Percentiles rank a stretch among this genome's conserved stretches.
These are phyloP conservation scores for Microbotryum intermedium DNA, from an alignment of 1,284 basidiomycete species.

Conservation along the genomic window DNA sequence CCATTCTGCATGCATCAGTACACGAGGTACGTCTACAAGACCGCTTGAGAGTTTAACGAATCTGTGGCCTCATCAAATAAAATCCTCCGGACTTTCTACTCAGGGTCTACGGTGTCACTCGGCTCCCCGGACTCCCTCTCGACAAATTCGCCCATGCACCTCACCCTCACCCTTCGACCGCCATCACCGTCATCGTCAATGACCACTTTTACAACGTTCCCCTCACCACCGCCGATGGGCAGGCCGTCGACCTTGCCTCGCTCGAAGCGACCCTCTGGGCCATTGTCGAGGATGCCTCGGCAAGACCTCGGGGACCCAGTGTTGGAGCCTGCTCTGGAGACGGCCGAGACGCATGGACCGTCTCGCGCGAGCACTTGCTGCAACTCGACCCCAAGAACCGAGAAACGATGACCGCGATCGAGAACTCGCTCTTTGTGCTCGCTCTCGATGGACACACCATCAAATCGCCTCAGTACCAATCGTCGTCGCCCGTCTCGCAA, in stretches of 20 bases:
- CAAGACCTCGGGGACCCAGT: constrained; percentile 45
- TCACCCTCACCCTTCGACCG: constrained; percentile 48
- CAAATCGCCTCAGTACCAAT: constrained; percentile 45
- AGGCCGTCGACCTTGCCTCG: constrained; percentile 43
- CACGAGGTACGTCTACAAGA: constrained; percentile 38
- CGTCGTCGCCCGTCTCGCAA: constrained; percentile 43
- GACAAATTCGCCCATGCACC: constrained; percentile 32
- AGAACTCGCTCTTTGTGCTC: constrained; percentile 68
- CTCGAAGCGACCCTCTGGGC: constrained; percentile 60
- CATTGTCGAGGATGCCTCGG: constrained; percentile 60
- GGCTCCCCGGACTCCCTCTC: constrained; percentile 52
- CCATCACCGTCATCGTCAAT: constrained; percentile 63
- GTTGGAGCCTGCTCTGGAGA: constrained; percentile 72
- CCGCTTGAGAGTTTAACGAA: constrained; percentile 38
- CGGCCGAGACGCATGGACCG: constrained; percentile 72
- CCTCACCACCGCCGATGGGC: constrained; percentile 43
- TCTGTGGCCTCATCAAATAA: neutral
- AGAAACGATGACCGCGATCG: constrained; percentile 53
- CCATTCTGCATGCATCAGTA: constrained; percentile 53
- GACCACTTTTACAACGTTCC: constrained; percentile 76
- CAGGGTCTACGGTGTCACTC: constrained; percentile 66
- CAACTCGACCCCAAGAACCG: constrained; percentile 59
- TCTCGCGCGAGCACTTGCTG: constrained; percentile 67
- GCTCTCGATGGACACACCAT: constrained; percentile 48
- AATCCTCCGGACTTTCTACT: constrained; percentile 19